Evolutionary conservation across 441 rosid species (phyloP).

Genomic region (Geranium incanum): DNA sequence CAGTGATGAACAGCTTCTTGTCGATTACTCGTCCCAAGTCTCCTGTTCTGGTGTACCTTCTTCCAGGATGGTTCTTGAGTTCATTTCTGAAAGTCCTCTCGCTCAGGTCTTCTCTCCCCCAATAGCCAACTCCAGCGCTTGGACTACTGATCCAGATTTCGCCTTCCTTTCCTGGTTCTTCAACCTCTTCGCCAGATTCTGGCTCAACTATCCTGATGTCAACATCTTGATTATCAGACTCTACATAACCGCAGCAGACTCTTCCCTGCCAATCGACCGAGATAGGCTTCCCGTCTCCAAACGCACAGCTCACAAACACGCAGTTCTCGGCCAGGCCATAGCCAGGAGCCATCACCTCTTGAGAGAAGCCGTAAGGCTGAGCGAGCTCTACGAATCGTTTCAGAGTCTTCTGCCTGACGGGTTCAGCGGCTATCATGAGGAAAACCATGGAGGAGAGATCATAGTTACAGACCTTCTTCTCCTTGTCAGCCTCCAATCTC

Average conservation of each 20-base stretch:
- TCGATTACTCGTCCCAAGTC: conserved; percentile 59
- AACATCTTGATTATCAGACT: conserved; percentile 33
- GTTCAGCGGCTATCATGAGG: conserved; percentile 75
- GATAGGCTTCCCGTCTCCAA: conserved; percentile 51
- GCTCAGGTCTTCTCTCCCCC: conserved; percentile 57
- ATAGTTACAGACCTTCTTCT: conserved; percentile 28
- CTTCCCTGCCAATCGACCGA: conserved; percentile 64
- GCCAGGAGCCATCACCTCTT: conserved; percentile 69
- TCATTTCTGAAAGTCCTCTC: conserved; percentile 44
- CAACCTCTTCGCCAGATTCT: conserved; percentile 37
- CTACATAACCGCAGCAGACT: conserved; percentile 55
- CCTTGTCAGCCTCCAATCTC: conserved; percentile 47
- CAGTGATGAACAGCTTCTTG: conserved; percentile 56
- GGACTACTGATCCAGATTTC: conserved; percentile 69
- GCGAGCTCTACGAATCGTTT: conserved; percentile 53
- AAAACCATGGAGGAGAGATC: conserved; percentile 62
- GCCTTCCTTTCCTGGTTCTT: conserved; percentile 51
- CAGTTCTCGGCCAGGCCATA: conserved; percentile 75
- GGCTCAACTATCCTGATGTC: conserved; percentile 52
- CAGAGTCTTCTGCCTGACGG: conserved; percentile 55
- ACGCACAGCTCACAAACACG: conserved; percentile 67
- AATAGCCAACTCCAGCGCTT: conserved; percentile 59
- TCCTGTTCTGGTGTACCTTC: conserved; percentile 53
- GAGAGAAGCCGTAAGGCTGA: conserved; percentile 48
- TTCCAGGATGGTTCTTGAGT: conserved; percentile 34